Conservation (phyloP, 192 early-diverging fungal species). For the Gorgonomyces haynaldii region DNA sequence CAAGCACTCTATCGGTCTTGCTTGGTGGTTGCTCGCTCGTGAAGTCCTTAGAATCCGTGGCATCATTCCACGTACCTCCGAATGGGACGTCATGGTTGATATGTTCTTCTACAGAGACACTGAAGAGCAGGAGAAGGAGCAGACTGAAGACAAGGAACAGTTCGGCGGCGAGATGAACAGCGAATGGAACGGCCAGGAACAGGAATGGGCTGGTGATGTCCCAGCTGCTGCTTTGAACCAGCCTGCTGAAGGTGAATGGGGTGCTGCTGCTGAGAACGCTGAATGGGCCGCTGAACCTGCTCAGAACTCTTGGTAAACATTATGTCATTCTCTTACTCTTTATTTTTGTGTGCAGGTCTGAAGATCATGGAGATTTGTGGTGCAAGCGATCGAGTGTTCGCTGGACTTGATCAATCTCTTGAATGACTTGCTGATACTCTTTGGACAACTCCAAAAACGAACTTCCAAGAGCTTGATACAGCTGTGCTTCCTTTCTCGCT, state of each 20-base stretch:
- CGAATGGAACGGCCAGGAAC: slow-evolving; percentile 11
- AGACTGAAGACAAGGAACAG: slow-evolving; percentile 24
- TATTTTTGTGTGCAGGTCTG: not conserved
- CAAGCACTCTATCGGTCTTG: slow-evolving; percentile 98
- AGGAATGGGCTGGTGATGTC: slow-evolving; percentile 30
- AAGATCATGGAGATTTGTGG: too few relatives aligned
- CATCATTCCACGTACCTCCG: slow-evolving; percentile 65
- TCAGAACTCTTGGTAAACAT: slow-evolving; percentile 34
- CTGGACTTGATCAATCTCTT: too few relatives aligned
- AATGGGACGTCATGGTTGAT: slow-evolving; percentile 98
- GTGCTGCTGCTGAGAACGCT: slow-evolving; percentile 38
- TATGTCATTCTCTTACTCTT: not conserved
- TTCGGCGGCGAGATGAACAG: slow-evolving; percentile 6
- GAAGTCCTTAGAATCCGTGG: slow-evolving; percentile 98
- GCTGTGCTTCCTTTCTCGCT: too few relatives aligned
- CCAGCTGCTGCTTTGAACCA: slow-evolving; percentile 24
- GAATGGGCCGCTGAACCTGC: slow-evolving; percentile 28
- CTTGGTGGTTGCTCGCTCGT: slow-evolving; percentile 94
- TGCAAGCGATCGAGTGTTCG: too few relatives aligned
- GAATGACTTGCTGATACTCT: too few relatives aligned
- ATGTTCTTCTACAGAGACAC: slow-evolving; percentile 99
- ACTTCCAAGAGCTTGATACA: too few relatives aligned
- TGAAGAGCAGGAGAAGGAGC: slow-evolving; percentile 88
- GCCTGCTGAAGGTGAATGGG: slow-evolving; percentile 49
- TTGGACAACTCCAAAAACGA: too few relatives aligned